Evolutionary conservation across 2,329 filamentous ascomycete genomes (phyloP).

Genomic region (Ophiocordyceps camponoti-saundersi): DNA sequence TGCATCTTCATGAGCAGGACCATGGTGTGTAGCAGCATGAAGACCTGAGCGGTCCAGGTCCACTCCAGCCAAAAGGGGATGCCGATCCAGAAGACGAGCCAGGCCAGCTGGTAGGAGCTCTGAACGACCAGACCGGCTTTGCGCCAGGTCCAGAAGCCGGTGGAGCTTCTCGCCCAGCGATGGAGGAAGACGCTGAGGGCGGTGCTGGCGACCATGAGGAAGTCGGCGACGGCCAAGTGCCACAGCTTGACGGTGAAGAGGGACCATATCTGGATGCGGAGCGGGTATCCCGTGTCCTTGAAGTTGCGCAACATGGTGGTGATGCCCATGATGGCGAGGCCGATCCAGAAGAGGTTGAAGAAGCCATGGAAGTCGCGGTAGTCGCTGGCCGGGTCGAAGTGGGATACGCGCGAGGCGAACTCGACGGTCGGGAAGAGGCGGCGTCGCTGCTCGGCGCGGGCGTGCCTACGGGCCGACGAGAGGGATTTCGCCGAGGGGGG

Average conservation of each 20-base stretch:
- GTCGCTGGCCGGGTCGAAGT: constrained; percentile 85
- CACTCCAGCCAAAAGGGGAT: constrained; percentile 75
- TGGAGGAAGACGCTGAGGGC: constrained; percentile 59
- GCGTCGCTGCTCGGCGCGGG: constrained; percentile 62
- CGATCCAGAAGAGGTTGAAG: constrained; percentile 97
- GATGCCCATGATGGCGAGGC: constrained; percentile 88
- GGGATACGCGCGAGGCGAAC: constrained; percentile 77
- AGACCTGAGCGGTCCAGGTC: constrained; percentile 97
- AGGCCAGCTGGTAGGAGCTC: constrained; percentile 61
- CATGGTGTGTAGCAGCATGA: constrained; percentile 78
- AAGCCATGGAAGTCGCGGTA: constrained; percentile 93
- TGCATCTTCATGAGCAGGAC: constrained; percentile 98
- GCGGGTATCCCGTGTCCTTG: constrained; percentile 78
- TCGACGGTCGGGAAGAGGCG: constrained; percentile 88
- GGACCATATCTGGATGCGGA: constrained; percentile 75
- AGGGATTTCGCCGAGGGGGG: constrained; percentile 83
- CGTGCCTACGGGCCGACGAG: constrained; percentile 68
- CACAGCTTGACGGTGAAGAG: constrained; percentile 79
- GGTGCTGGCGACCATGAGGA: constrained; percentile 68
- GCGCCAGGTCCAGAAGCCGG: constrained; percentile 49
- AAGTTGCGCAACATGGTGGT: constrained; percentile 87
- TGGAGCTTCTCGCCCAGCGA: constrained; percentile 38
- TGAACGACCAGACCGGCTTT: constrained; percentile 67
- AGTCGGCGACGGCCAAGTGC: constrained; percentile 70
- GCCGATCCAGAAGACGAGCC: constrained; percentile 70